These are phyloP conservation scores for Bipolaris cookei DNA, from an alignment of 2,329 filamentous ascomycete species.

Conservation along the genomic window DNA sequence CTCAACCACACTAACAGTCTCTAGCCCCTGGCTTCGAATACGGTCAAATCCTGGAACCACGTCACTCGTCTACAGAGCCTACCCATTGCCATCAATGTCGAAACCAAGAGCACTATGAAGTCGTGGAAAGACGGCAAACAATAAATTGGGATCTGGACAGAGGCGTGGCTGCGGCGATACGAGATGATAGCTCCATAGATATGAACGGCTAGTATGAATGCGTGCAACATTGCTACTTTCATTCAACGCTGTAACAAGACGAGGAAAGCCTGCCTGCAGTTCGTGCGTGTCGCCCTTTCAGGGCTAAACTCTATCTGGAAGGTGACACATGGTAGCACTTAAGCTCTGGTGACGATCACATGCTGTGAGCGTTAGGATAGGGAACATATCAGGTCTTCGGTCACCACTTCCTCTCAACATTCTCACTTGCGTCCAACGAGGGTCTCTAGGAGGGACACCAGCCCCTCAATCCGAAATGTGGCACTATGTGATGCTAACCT, in stretches of 20 bases:
- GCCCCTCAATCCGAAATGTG: too few species aligned
- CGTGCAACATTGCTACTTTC: neutral
- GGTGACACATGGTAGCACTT: too few species aligned
- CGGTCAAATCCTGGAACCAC: slow-evolving; percentile 30
- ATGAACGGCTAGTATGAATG: neutral
- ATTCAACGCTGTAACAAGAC: neutral
- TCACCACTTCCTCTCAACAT: too few species aligned
- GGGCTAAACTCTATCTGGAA: slow-evolving; percentile 1
- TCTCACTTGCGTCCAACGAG: too few species aligned
- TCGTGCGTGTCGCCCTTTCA: neutral
- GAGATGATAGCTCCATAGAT: too few species aligned
- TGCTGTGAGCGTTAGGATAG: too few species aligned
- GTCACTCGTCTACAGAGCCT: slow-evolving; percentile 18
- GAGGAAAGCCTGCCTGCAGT: neutral
- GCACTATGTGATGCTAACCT: too few species aligned
- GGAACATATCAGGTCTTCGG: too few species aligned
- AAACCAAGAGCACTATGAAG: slow-evolving; percentile 35
- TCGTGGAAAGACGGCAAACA: slow-evolving; percentile 37
- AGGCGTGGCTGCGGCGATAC: slow-evolving; percentile 32
- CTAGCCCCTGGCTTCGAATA: slow-evolving; percentile 15
- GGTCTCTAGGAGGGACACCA: too few species aligned
- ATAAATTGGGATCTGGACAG: slow-evolving; percentile 33
- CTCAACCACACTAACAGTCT: too few species aligned
- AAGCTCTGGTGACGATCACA: too few species aligned
- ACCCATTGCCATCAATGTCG: slow-evolving; percentile 33